These are phyloP conservation scores for Ramaria rubella DNA, from an alignment of 768 basidiomycete species.

Conservation along the genomic window DNA sequence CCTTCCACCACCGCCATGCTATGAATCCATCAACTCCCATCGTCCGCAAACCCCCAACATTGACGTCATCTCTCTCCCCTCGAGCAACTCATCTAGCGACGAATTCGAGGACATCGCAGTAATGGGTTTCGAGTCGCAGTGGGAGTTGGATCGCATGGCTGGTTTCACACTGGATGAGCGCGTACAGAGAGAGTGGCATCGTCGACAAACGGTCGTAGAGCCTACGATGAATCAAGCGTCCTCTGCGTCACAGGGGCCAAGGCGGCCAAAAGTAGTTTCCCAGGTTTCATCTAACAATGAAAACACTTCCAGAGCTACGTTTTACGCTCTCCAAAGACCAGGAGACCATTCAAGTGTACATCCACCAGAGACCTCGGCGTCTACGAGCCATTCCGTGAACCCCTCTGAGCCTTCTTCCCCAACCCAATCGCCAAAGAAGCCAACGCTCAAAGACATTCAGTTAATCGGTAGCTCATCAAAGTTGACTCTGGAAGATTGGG, in stretches of 20 bases:
- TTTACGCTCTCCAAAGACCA: constrained; percentile 20
- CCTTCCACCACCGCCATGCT: not conserved
- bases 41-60: constrained; percentile 16
- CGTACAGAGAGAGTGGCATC: constrained; percentile 25
- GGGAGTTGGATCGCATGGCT: constrained; percentile 39
- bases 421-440: not conserved
- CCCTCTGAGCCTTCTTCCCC: constrained; percentile 9
- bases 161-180: constrained; percentile 39
- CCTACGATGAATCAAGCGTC: constrained; percentile 23
- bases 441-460: not conserved
- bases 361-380: not conserved
- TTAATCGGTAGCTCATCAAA: not conserved
- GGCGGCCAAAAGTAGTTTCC: not conserved
- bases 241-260: constrained; percentile 16
- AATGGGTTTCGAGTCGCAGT: constrained; percentile 18
- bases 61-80: not conserved
- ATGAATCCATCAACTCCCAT: constrained; percentile 9
- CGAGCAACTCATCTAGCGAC: not conserved
- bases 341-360: no score
- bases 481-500: not conserved
- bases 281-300: not conserved
- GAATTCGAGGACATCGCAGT: not conserved
- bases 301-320: no score
- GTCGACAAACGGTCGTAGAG: constrained; percentile 26
- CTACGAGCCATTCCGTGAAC: not conserved